Conservation (phyloP, 495 filamentous ascomycete genomes). For the Trichoderma parareesei region DNA sequence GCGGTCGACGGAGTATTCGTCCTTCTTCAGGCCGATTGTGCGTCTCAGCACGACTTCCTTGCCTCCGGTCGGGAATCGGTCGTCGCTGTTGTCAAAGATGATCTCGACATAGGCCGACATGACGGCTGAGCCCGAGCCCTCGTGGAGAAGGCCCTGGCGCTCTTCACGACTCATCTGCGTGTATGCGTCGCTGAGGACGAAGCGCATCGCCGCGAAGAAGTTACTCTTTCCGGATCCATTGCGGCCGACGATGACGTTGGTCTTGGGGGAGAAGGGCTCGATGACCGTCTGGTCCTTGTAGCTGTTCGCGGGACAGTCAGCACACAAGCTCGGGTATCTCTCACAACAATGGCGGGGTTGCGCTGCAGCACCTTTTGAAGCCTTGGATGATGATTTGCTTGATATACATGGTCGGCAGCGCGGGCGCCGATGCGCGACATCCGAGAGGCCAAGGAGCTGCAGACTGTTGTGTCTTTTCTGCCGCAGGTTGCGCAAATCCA, state of each 20-base stretch:
- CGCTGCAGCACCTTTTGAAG: constrained; percentile 79
- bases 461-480: background rate
- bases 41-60: constrained; percentile 82
- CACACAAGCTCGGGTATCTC: background rate
- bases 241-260: constrained; percentile 98
- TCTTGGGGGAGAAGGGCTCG: constrained; percentile 94
- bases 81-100: constrained; percentile 96
- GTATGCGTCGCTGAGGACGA: constrained; percentile 96
- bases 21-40: constrained; percentile 95
- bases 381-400: constrained; percentile 99
- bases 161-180: constrained; percentile 93
- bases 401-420: constrained; percentile 73
- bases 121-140: constrained; percentile 93
- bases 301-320: constrained; percentile 36
- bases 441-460: background rate
- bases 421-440: constrained; percentile 21
- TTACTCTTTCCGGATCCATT: constrained; percentile 99
- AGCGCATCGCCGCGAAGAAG: constrained; percentile 98
- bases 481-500: constrained; percentile 1
- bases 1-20: constrained; percentile 93
- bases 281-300: constrained; percentile 99
- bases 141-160: constrained; percentile 88
- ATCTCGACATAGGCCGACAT: constrained; percentile 99
- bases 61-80: constrained; percentile 90
- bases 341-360: constrained; percentile 2